Evolutionary conservation across 202 grass and related monocot genomes (phyloP).

Genomic region (Musa balbisiana): DNA sequence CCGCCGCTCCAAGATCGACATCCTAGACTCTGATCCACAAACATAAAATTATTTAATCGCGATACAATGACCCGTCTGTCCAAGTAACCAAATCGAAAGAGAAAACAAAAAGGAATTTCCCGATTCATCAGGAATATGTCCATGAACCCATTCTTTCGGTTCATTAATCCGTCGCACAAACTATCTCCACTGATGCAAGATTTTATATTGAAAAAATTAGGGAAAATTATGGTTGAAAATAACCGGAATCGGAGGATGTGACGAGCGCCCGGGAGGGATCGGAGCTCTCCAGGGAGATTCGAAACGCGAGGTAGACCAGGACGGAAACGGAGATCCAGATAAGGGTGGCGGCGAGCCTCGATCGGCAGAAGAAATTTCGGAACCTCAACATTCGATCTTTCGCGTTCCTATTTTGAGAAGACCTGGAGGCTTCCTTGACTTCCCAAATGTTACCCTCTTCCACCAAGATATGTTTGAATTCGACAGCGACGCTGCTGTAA

Average conservation of each 20-base stretch:
- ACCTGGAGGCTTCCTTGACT: no score
- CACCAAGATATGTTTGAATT: no score
- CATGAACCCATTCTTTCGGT: not conserved
- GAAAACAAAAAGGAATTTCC: not conserved
- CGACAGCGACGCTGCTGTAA: no score
- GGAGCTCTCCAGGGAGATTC: slow-evolving; percentile 37
- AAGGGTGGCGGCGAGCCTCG: slow-evolving; percentile 2
- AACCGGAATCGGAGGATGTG: not conserved
- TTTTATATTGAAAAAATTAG: not conserved
- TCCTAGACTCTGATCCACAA: not conserved
- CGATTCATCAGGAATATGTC: not conserved
- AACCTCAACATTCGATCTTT: not conserved
- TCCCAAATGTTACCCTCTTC: no score
- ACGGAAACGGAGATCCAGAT: slow-evolving; percentile 50
- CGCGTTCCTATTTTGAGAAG: not conserved
- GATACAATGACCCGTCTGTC: not conserved
- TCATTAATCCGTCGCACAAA: not conserved
- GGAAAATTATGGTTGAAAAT: not conserved
- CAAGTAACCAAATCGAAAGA: not conserved
- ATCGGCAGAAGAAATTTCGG: not conserved
- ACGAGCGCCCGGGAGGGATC: not conserved
- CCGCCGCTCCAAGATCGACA: slow-evolving; percentile 40
- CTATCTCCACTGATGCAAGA: no score
- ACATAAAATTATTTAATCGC: not conserved
- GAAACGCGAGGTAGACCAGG: slow-evolving; percentile 38